Evolutionary conservation across 805 yeast species (phyloP).

Genomic region (Candida chauliodis): DNA sequence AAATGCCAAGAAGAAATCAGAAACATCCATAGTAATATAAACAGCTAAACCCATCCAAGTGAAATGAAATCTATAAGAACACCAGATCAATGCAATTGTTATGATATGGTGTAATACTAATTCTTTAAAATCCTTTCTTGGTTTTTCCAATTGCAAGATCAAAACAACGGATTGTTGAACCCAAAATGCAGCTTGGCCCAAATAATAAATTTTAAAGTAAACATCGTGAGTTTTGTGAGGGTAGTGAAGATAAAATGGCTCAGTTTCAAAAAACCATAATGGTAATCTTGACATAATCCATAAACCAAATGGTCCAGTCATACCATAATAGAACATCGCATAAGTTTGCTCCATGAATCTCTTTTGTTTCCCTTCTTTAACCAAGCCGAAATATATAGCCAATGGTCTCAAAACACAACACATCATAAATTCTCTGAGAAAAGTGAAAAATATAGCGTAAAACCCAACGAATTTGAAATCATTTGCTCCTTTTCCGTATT

Average conservation of each 20-base stretch:
- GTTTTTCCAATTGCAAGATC: constrained; percentile 83
- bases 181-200: constrained; percentile 97
- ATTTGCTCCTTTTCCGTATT: constrained; percentile 82
- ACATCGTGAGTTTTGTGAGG: constrained; percentile 78
- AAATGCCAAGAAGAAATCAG: constrained; percentile 80
- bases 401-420: constrained; percentile 73
- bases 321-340: constrained; percentile 73
- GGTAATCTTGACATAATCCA: constrained; percentile 81
- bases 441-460: constrained; percentile 85
- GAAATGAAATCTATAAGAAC: constrained; percentile 90
- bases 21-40: constrained; percentile 92
- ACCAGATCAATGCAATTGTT: constrained; percentile 81
- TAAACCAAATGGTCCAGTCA: constrained; percentile 81
- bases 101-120: constrained; percentile 90
- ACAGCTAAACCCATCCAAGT: constrained; percentile 92
- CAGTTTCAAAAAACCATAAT: constrained; percentile 85
- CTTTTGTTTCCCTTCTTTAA: constrained; percentile 52
- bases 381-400: constrained; percentile 53
- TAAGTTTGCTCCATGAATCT: constrained; percentile 95
- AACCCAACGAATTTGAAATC: constrained; percentile 79
- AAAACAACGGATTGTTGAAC: constrained; percentile 89
- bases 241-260: constrained; percentile 70
- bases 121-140: constrained; percentile 90
- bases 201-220: constrained; percentile 74
- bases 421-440: constrained; percentile 88